Percentiles rank a stretch among this genome's conserved stretches.
Evolutionary conservation across 495 filamentous ascomycete genomes (phyloP).

Genomic region (Penicillium pulvis): DNA sequence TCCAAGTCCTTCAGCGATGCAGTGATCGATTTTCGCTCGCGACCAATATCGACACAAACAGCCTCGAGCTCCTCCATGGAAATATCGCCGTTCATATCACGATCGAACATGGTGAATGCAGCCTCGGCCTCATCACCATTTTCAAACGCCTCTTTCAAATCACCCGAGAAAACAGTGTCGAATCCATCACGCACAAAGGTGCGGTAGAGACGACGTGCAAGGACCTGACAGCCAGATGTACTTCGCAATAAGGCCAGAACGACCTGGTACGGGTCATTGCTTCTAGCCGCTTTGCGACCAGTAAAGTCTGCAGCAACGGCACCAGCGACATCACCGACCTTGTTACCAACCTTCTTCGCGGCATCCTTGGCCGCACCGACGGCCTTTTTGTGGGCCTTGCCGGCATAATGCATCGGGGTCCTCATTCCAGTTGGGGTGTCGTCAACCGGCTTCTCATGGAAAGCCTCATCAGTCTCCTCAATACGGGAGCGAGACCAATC

Average conservation of each 20-base stretch:
- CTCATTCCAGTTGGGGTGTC: conserved; percentile 55
- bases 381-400: conserved; percentile 64
- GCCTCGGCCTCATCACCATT: conserved; percentile 86
- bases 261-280: conserved; percentile 83
- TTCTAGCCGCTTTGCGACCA: conserved; percentile 70
- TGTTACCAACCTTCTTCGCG: conserved; percentile 76
- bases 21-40: conserved; percentile 93
- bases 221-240: conserved; percentile 75
- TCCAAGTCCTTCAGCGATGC: conserved; percentile 94
- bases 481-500: conserved; percentile 75
- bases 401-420: conserved; percentile 72
- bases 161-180: conserved; percentile 74
- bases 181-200: conserved; percentile 76
- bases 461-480: conserved; percentile 70
- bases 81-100: conserved; percentile 95
- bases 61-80: conserved; percentile 94
- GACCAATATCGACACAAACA: conserved; percentile 90
- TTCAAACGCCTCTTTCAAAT: conserved; percentile 79
- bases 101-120: conserved; percentile 92
- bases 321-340: conserved; percentile 83
- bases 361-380: conserved; percentile 71
- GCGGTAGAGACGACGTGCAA: conserved; percentile 89
- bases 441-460: conserved; percentile 53
- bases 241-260: conserved; percentile 70
- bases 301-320: conserved; percentile 96